Evolutionary conservation across 805 yeast genomes (phyloP), one percentile per base, ranked within the genome.

Genomic region (Sugiyamaella qingdaonensis): DNA sequence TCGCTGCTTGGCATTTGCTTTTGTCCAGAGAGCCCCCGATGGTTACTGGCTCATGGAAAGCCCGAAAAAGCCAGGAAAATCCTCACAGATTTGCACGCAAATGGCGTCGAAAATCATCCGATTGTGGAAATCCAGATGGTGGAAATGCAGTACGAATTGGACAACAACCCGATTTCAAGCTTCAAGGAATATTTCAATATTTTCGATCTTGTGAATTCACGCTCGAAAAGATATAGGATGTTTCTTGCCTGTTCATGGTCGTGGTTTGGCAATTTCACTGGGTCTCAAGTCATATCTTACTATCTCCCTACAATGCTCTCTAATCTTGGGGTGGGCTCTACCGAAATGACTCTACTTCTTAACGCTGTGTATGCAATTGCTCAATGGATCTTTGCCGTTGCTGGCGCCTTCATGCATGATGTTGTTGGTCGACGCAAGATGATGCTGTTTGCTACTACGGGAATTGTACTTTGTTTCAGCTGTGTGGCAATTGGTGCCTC

Each of bases 21-120:
- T 53, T 57, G 69, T 32, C 68, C 66, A 35, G 76, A 72, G 59
- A 69, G 74, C 2, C 76, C 76, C 18, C 65, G 76, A 43, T 72
- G 76, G 75, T 60, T 72, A 11, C 71, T 72, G 1, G 76, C 79
- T 56, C 71, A 78, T 57, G 81, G 70, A 21, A 70, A 77, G 56
- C 79, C 80, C 68, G 64, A 56, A 8, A 79, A 79, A 41, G 79
- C 82, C 27, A 52, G 61, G n/a, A 49, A 56, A 2, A 61, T 72
- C 48, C 59, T 71, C 37, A 56, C 70, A 14, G 58, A 58, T 29
- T 56, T 66, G 42, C 68, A 69, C 51, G 69, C 67, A n/a, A 54
- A 56, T 32, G 57, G 53, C 4, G 53, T 44, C 36, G 43, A 42
- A 8, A 45, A 27, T 7, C 42, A 35, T 32, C 49, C 39, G 33